A percentile compares a stretch with the other conserved stretches of the same genome.
These are phyloP conservation scores for Chamaenerion angustifolium DNA, from an alignment of 345 rosid genomes.

Conservation along the genomic window DNA sequence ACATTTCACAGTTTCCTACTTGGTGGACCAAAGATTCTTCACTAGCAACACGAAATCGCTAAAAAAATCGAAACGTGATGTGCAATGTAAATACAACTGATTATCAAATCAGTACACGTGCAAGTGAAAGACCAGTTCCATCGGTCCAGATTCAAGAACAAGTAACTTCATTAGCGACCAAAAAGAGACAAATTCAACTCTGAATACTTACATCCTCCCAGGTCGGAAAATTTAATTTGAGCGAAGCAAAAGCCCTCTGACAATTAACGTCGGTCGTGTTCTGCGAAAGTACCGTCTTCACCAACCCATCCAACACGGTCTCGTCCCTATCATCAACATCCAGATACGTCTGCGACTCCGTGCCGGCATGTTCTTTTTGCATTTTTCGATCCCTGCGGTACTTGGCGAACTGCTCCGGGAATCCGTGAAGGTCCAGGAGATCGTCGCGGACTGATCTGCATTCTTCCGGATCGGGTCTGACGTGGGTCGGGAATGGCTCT, in stretches of 20 bases:
- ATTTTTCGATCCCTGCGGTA: conserved; percentile 41
- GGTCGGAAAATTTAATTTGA: conserved; percentile 45
- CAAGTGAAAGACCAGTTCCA: too few relatives aligned
- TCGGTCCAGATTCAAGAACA: too few relatives aligned
- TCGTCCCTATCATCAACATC: conserved; percentile 23
- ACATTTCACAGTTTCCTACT: not conserved
- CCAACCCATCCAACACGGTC: conserved; percentile 69
- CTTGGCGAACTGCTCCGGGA: conserved; percentile 41
- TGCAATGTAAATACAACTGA: too few relatives aligned
- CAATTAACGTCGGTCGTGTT: conserved; percentile 73
- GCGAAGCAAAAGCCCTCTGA: conserved; percentile 60
- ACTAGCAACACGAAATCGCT: too few relatives aligned
- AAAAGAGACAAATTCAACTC: not conserved
- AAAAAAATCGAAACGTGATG: too few relatives aligned
- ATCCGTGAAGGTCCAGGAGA: conserved; percentile 42
- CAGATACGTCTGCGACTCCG: conserved; percentile 12
- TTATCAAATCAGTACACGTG: too few relatives aligned
- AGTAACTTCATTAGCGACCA: not conserved
- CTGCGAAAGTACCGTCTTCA: conserved; percentile 69
- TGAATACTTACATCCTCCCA: conserved; percentile 47
- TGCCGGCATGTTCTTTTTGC: not conserved
- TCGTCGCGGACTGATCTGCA: conserved; percentile 41
- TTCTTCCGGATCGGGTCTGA: conserved; percentile 34
- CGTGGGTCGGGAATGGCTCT: conserved; percentile 36
- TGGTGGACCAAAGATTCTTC: too few relatives aligned